These are phyloP conservation scores for Claviceps arundinis DNA, from an alignment of 2,329 filamentous ascomycete genomes.

Conservation along the genomic window DNA sequence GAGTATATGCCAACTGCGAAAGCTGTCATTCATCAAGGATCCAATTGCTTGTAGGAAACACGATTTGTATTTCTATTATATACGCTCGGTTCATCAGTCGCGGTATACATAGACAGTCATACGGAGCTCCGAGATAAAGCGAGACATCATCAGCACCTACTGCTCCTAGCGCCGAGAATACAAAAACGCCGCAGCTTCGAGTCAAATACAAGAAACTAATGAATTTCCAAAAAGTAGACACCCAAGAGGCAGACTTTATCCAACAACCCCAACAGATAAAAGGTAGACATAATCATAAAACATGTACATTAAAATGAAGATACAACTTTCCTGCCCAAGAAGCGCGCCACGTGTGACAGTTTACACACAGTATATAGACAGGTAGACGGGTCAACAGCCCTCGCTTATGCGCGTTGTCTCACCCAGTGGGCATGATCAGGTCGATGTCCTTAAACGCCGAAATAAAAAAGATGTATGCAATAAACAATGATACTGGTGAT, in stretches of 20 bases:
- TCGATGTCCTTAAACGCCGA: background rate
- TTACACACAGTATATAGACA: background rate
- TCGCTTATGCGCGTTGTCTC: background rate
- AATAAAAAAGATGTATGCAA: background rate
- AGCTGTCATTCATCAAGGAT: no score
- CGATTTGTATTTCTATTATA: no score
- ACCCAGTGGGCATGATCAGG: background rate
- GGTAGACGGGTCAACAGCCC: no score
- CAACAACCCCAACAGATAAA: background rate
- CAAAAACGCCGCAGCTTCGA: no score
- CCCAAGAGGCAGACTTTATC: no score
- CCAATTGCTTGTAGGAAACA: no score
- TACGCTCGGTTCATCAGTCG: no score
- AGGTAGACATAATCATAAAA: background rate
- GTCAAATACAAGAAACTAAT: background rate
- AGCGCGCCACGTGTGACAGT: background rate
- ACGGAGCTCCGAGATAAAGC: no score
- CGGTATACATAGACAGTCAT: no score
- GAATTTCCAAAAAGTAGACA: background rate
- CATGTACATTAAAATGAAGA: conserved; percentile 1
- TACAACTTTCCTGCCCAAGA: background rate
- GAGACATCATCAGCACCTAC: no score
- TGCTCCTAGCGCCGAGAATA: no score
- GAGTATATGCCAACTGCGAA: no score
- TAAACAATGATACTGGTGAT: background rate